Base-by-base conservation (phyloP, 306 rosid species). In the Vigna reflexopilosa region DNA sequence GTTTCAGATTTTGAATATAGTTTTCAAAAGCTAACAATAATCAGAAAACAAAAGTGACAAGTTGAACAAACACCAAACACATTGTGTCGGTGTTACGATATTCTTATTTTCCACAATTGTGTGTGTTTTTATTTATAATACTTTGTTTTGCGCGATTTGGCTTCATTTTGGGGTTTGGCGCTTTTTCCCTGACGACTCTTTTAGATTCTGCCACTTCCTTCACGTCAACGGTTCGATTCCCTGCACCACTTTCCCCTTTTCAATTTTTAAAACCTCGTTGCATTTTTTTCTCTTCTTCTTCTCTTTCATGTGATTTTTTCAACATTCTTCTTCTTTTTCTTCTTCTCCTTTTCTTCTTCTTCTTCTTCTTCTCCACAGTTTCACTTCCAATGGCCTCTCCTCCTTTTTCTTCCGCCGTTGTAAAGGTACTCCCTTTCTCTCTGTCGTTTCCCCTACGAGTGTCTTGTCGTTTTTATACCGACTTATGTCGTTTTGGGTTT, bases 301-400 rank as follows among this genome's bases (percentile, higher is more conserved):
- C 57, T 81, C 70, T 81, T 69, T 74, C 73, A 65, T 66, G 65
- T 70, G 75, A 75, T 48, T 57, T 84, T 30, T 81, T 84, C 83
- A 69, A 84, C 77, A 76, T 80, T 84, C 85, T 50, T 76, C 65
- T 71, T 59, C 14, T 50, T 76, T 65, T 71, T 59, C 14, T 55
- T 45, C 3, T 45, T 3, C 62, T 10, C 1, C 62, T 55, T 6
- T 2, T 9, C 67, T 30, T 26, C 26, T 26, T 78, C 19, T 55
- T 28, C 19, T 19, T 19, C 76, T 68, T 19, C 77, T 58, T 61
- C 38, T 2, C 19, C 36, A 26, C 75, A 26, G 58, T 13, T 9
- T 57, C 76, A 19, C 38, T 76, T 84, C 62, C 90, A 81, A 96
- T 96, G 99, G 97, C 89, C 72, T 87, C 93, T 82, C 76, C 93